Conservation (phyloP, 768 basidiomycete genomes). For the Pisolithus orientalis region DNA sequence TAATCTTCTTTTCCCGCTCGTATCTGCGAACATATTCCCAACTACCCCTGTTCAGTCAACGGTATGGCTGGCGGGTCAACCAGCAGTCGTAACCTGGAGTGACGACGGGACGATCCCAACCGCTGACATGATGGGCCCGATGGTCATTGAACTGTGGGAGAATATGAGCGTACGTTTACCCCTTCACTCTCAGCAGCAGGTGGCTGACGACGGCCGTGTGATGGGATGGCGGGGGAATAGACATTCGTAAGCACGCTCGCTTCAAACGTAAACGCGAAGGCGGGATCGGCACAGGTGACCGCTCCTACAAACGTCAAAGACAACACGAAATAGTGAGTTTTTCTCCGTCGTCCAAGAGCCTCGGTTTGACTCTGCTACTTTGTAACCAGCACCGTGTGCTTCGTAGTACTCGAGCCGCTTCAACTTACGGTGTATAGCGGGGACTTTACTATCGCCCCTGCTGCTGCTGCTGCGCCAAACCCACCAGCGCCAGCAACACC, state of each 20-base stretch:
- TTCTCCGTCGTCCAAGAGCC: not conserved
- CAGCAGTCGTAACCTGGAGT: conserved; percentile 41
- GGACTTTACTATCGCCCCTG: conserved; percentile 38
- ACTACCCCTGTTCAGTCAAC: conserved; percentile 44
- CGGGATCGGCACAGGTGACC: conserved; percentile 17
- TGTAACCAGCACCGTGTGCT: conserved; percentile 26
- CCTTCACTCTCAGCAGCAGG: not conserved
- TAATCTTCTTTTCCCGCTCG: conserved; percentile 7
- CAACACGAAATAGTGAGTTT: conserved; percentile 29
- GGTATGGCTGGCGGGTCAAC: conserved; percentile 38
- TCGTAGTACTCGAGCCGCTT: conserved; percentile 21
- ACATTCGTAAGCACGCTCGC: conserved; percentile 39
- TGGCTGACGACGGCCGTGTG: not conserved
- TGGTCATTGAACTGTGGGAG: conserved; percentile 43
- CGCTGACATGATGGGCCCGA: conserved; percentile 34
- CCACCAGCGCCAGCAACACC: not conserved
- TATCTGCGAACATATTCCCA: conserved; percentile 39
- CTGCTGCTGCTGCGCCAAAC: not conserved
- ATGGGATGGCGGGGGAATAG: conserved; percentile 21
- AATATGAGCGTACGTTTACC: conserved; percentile 34
- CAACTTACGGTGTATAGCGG: conserved; percentile 41
- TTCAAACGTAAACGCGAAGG: conserved; percentile 32
- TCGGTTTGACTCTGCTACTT: not conserved
- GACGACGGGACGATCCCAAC: conserved; percentile 40
- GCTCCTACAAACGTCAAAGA: conserved; percentile 24